Conservation (phyloP, 306 rosid species). For the apple (Malus domestica) region DNA sequence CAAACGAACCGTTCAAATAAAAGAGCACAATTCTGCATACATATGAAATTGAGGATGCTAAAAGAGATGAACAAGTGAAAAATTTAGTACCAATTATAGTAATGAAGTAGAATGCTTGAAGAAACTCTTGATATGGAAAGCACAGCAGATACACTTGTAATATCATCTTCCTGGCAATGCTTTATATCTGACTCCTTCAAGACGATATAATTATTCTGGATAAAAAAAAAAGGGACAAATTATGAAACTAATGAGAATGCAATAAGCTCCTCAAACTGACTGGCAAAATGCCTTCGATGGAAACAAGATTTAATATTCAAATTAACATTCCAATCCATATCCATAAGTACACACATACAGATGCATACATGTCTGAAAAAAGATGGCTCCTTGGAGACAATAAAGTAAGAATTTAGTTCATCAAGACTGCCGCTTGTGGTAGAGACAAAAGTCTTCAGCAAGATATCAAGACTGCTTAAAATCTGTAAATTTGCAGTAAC, state of each 20-base stretch:
- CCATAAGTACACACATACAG: too few species aligned
- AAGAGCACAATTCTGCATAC: not conserved
- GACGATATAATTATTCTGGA: slow-evolving; percentile 54
- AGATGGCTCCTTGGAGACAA: not conserved
- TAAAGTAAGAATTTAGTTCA: not conserved
- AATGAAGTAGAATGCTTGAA: slow-evolving; percentile 50
- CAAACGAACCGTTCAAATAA: not conserved
- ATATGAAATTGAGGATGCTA: not conserved
- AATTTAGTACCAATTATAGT: slow-evolving; percentile 47
- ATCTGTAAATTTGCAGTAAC: not conserved
- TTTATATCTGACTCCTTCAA: slow-evolving; percentile 55
- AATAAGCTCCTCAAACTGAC: not conserved
- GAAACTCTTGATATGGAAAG: slow-evolving; percentile 47
- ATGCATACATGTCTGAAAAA: not conserved
- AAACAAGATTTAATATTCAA: not conserved
- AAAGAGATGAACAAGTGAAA: not conserved
- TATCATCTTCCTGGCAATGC: slow-evolving; percentile 55
- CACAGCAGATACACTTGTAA: slow-evolving; percentile 42
- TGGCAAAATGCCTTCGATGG: too few species aligned
- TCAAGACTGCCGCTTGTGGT: not conserved
- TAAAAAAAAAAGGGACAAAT: not conserved
- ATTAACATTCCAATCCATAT: not conserved
- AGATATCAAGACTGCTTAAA: not conserved
- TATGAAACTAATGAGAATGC: too few species aligned
- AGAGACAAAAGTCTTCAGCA: not conserved